Conservation (phyloP, 257 asterid genomes). For the Sherardia arvensis region DNA sequence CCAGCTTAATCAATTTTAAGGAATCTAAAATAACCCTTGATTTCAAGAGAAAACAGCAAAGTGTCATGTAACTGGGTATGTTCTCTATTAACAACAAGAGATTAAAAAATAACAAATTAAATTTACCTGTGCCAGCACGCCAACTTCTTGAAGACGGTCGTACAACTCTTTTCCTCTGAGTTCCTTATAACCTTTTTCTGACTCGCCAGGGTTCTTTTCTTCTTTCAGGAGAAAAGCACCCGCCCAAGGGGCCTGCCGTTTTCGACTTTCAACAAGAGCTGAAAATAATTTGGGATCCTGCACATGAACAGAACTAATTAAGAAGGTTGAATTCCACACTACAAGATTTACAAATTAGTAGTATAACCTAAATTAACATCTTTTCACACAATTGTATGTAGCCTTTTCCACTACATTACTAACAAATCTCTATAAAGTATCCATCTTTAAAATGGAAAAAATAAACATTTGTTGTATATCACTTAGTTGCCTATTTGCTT, state of each 20-base stretch:
- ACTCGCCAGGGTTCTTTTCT: slow-evolving; percentile 51
- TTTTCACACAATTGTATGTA: too few relatives aligned
- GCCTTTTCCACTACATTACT: not conserved
- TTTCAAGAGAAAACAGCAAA: not conserved
- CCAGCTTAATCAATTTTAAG: slow-evolving; percentile 26
- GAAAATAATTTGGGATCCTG: slow-evolving; percentile 96
- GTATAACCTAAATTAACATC: too few relatives aligned
- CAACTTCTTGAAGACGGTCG: slow-evolving; percentile 85
- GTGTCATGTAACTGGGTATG: not conserved
- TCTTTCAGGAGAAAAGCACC: slow-evolving; percentile 97
- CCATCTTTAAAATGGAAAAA: not conserved
- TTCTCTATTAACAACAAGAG: slow-evolving; percentile 8
- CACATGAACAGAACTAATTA: slow-evolving; percentile 11
- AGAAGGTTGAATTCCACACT: not conserved
- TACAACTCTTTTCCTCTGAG: slow-evolving; percentile 86
- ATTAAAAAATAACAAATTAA: slow-evolving; percentile 16
- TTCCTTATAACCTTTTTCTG: slow-evolving; percentile 54
- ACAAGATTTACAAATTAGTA: not conserved
- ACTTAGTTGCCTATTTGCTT: too few relatives aligned
- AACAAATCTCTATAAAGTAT: too few relatives aligned
- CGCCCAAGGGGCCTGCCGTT: slow-evolving; percentile 94
- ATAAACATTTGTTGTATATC: too few relatives aligned
- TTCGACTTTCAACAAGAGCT: slow-evolving; percentile 80
- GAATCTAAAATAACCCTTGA: too few relatives aligned
- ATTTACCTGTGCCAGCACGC: slow-evolving; percentile 91